A percentile compares a stretch with the other conserved stretches of the same genome.
Conservation (phyloP, 176 grass and related monocot genomes). For the Lolium perenne region DNA sequence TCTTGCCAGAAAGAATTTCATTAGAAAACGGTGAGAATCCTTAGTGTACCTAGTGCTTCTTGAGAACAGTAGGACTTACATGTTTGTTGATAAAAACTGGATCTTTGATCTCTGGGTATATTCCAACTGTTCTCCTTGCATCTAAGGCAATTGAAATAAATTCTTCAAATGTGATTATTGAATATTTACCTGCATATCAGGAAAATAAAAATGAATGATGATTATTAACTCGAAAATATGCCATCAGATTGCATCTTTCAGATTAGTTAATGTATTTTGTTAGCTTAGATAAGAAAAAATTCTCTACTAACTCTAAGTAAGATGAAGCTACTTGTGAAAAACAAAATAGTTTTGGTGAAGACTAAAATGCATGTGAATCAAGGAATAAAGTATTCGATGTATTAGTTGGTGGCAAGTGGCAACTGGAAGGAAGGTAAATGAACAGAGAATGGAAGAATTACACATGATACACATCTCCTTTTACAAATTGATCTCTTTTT, state of each 20-base stretch:
- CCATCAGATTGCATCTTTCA: neutral
- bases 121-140: conserved; percentile 87
- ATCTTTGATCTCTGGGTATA: conserved; percentile 97
- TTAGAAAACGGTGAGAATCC: too few relatives aligned
- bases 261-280: conserved; percentile 18
- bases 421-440: conserved; percentile 28
- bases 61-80: conserved; percentile 52
- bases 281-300: conserved; percentile 12
- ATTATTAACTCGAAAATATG: conserved; percentile 29
- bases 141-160: conserved; percentile 84
- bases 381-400: neutral
- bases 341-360: neutral
- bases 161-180: conserved; percentile 97
- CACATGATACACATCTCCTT: conserved; percentile 14
- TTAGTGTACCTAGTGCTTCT: too few relatives aligned
- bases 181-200: conserved; percentile 56
- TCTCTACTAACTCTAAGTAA: conserved; percentile 10
- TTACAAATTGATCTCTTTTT: too few relatives aligned
- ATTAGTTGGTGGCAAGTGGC: conserved; percentile 2
- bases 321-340: conserved; percentile 12
- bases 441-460: conserved; percentile 12
- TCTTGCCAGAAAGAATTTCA: too few relatives aligned
- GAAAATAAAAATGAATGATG: conserved; percentile 1
- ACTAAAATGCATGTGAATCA: conserved; percentile 15
- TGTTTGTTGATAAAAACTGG: conserved; percentile 96